Evolutionary conservation across 345 rosid genomes (phyloP).

Genomic region (Hibiscus syriacus): DNA sequence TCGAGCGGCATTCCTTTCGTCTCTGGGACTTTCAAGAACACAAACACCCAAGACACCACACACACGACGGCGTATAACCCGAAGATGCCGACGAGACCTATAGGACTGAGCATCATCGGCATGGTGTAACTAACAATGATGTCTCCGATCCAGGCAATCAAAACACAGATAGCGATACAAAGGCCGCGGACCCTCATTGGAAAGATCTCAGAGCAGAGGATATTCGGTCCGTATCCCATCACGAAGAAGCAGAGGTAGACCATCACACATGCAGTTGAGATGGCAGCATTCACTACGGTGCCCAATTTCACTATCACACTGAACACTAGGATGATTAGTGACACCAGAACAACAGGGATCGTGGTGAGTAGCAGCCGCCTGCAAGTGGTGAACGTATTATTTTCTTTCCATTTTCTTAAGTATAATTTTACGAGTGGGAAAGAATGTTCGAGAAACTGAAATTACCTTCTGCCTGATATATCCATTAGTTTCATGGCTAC

Average conservation of each 20-base stretch:
- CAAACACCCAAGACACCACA: conserved; percentile 68
- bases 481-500: conserved; percentile 96
- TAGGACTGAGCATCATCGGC: conserved; percentile 72
- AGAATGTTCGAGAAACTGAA: neutral
- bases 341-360: conserved; percentile 65
- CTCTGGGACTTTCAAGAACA: conserved; percentile 90
- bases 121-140: conserved; percentile 85
- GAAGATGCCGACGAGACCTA: conserved; percentile 72
- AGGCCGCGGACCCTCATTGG: conserved; percentile 97
- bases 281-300: conserved; percentile 47
- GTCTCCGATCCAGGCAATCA: conserved; percentile 79
- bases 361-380: conserved; percentile 78
- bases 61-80: conserved; percentile 77
- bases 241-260: conserved; percentile 91
- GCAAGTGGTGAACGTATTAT: conserved; percentile 19
- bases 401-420: neutral
- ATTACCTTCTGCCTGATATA: conserved; percentile 83
- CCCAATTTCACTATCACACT: conserved; percentile 45
- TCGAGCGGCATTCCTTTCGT: conserved; percentile 99
- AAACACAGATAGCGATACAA: conserved; percentile 88
- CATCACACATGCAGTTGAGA: conserved; percentile 74
- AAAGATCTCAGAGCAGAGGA: conserved; percentile 95
- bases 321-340: conserved; percentile 61
- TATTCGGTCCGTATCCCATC: conserved; percentile 79
- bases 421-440: neutral